Evolutionary conservation across 2,329 filamentous ascomycete genomes (phyloP), one percentile per base, ranked within the genome.

Genomic region (Fusarium graminum): DNA sequence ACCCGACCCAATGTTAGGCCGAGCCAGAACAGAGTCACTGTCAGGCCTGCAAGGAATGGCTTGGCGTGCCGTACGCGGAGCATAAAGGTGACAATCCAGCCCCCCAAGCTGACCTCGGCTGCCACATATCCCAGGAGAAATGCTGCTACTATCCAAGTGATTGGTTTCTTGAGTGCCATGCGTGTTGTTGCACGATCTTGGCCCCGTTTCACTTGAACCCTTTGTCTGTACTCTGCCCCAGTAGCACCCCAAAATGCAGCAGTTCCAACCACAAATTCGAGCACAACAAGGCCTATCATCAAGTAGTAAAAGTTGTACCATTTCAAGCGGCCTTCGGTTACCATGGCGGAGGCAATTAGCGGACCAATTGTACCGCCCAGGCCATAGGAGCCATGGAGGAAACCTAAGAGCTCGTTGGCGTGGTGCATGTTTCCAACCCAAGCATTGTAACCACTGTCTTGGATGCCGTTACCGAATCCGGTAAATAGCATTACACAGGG

Each of bases 71-170:
- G 86, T 25, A 93, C 88, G 19, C 86, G 82, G n/a, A 94, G 87
- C 92, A 97, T 96, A 75, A 97, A 96, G 1, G 89, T 90, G 46
- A 92, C 89, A 64, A 96, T 90, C 92, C 92, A 95, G 16, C 92
- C 80, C 11, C 90, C 90, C 4, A 93, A 80, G 1, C 87, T 88
- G 60, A 93, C 90, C 77, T 97, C 93, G 7, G 87, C 84, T 6
- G 93, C 93, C 1, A 94, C 89, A 72, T 96, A 96, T 10, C 88
- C 87, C 6, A 96, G 83, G 14, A 96, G 80, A 74, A 96, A 96
- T 3, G 90, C 61, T 4, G 92, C 85, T 41, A 88, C 82, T n/a
- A 92, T 80, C 90, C 91, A 94, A 4, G 90, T 90, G 5, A 91
- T 82, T 54, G 80, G 82, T 47, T 81, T 74, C 7, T 74, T 72